A percentile compares a stretch with the other conserved stretches of the same genome.
These are phyloP conservation scores for Lasiosphaeris hirsuta DNA, from an alignment of 495 filamentous ascomycete genomes.

Conservation along the genomic window DNA sequence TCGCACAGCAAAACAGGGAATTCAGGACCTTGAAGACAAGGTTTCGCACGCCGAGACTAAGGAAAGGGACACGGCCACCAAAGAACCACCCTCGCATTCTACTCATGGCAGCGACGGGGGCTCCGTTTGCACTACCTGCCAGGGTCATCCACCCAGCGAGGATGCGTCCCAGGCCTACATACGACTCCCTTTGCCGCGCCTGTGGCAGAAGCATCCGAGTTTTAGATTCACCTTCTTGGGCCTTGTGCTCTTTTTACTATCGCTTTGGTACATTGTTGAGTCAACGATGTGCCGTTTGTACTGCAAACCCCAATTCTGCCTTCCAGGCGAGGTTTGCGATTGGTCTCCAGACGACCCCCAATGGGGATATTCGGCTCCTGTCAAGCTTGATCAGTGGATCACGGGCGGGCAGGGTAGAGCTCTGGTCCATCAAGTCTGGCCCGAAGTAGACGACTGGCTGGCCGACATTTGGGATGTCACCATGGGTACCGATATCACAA, in stretches of 20 bases:
- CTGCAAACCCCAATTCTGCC: slow-evolving; percentile 54
- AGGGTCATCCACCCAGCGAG: not conserved
- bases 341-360: slow-evolving; percentile 51
- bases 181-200: slow-evolving; percentile 54
- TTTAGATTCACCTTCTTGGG: slow-evolving; percentile 59
- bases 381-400: slow-evolving; percentile 54
- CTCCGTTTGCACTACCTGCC: slow-evolving; percentile 14
- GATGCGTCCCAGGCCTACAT: slow-evolving; percentile 27
- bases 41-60: slow-evolving; percentile 44
- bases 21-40: slow-evolving; percentile 62
- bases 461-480: slow-evolving; percentile 42
- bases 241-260: slow-evolving; percentile 43
- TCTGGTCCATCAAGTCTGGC: slow-evolving; percentile 23
- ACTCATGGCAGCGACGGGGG: not conserved
- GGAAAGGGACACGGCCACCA: not conserved
- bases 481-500: slow-evolving; percentile 36
- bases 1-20: slow-evolving; percentile 61
- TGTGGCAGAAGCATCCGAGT: slow-evolving; percentile 48
- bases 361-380: slow-evolving; percentile 52
- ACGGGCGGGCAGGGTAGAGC: slow-evolving; percentile 42
- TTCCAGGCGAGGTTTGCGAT: slow-evolving; percentile 38
- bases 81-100: slow-evolving; percentile 10
- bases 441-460: slow-evolving; percentile 38
- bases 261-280: slow-evolving; percentile 58
- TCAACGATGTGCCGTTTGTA: slow-evolving; percentile 58